Conservation (phyloP, 495 filamentous ascomycete species). For the Recurvomyces mirabilis region DNA sequence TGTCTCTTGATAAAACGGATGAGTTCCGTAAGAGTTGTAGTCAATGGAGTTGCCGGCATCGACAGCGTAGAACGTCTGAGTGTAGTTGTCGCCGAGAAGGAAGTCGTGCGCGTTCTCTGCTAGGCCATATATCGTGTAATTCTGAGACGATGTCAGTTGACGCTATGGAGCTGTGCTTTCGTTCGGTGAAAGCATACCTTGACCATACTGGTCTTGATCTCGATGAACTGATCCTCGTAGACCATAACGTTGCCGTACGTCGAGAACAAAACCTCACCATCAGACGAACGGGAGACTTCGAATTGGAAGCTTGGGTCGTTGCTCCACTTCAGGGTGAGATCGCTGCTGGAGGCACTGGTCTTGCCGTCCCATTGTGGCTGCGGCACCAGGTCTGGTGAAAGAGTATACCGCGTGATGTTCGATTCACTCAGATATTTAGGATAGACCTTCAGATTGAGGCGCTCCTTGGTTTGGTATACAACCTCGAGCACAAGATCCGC, state of each 20-base stretch:
- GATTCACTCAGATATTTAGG: conserved; percentile 14
- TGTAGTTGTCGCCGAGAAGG: conserved; percentile 17
- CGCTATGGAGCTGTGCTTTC: neutral
- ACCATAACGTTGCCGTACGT: conserved; percentile 19
- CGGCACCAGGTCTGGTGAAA: neutral
- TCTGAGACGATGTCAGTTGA: neutral
- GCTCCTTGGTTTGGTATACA: conserved; percentile 20
- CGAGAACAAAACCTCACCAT: conserved; percentile 15
- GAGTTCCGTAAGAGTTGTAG: conserved; percentile 15
- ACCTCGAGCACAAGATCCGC: conserved; percentile 17
- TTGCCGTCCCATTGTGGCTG: conserved; percentile 10
- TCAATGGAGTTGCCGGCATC: conserved; percentile 17
- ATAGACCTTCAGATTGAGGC: conserved; percentile 21
- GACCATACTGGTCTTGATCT: conserved; percentile 20
- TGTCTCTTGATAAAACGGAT: conserved; percentile 17
- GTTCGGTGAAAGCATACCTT: neutral
- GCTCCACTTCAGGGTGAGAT: conserved; percentile 17
- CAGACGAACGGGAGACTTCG: conserved; percentile 7
- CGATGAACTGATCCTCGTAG: conserved; percentile 20
- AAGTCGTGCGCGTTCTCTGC: conserved; percentile 21
- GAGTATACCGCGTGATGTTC: conserved; percentile 16
- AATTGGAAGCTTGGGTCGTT: conserved; percentile 20
- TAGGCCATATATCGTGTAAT: conserved; percentile 23
- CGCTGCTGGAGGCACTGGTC: conserved; percentile 6
- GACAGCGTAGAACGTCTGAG: conserved; percentile 12